Conservation (phyloP, 2,329 filamentous ascomycete genomes). For the Sporothrix sp. region DNA sequence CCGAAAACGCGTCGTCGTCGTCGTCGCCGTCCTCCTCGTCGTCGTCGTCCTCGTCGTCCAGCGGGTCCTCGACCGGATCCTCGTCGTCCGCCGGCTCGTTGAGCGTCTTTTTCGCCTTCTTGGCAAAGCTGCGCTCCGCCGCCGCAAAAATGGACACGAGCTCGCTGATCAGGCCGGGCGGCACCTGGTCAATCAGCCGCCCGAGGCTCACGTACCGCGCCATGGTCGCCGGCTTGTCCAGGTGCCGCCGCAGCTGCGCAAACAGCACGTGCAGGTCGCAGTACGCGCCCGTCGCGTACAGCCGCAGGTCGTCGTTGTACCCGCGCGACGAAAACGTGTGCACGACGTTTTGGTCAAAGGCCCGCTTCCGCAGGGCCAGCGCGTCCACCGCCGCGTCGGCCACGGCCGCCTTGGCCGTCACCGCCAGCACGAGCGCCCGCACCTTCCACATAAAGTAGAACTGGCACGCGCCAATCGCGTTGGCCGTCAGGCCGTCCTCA, state of each 20-base stretch:
- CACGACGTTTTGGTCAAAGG: slow-evolving; percentile 54
- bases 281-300: slow-evolving; percentile 64
- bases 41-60: slow-evolving; percentile 46
- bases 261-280: slow-evolving; percentile 79
- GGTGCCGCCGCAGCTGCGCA: slow-evolving; percentile 53
- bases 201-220: slow-evolving; percentile 45
- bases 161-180: slow-evolving; percentile 51
- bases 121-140: slow-evolving; percentile 69
- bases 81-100: slow-evolving; percentile 62
- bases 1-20: slow-evolving; percentile 33
- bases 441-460: slow-evolving; percentile 97
- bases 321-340: slow-evolving; percentile 57
- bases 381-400: slow-evolving; percentile 50
- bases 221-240: slow-evolving; percentile 35
- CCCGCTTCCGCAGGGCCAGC: slow-evolving; percentile 44
- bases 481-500: slow-evolving; percentile 69
- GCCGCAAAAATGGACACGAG: slow-evolving; percentile 66
- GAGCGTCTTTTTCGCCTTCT: slow-evolving; percentile 51
- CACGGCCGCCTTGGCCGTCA: slow-evolving; percentile 47
- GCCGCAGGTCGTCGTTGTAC: slow-evolving; percentile 66
- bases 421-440: slow-evolving; percentile 44
- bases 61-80: slow-evolving; percentile 56
- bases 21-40: slow-evolving; percentile 57
- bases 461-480: slow-evolving; percentile 64
- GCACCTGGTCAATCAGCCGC: slow-evolving; percentile 59